A percentile compares a stretch with the other conserved stretches of the same genome.
Conservation (phyloP, 352 stramenopile species). For the Peronospora belbahrii region DNA sequence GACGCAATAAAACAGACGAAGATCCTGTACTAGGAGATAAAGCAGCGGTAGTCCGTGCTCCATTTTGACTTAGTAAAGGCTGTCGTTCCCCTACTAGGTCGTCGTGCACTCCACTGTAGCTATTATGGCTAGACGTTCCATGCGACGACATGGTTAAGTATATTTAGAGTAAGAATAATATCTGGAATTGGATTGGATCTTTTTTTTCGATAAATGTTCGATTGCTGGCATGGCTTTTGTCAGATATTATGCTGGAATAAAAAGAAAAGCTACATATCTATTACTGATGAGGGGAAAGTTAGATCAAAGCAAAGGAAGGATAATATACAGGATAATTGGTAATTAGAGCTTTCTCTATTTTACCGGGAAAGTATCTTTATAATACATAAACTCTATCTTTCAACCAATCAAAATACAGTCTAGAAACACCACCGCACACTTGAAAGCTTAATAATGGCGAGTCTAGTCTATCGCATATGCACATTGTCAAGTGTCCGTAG, state of each 20-base stretch:
- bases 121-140: conserved; percentile 22
- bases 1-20: conserved; percentile 29
- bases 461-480: conserved; percentile 2
- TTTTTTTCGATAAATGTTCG: too few relatives aligned
- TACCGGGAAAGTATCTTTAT: too few relatives aligned
- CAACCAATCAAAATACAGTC: conserved; percentile 2
- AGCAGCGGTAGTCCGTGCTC: conserved; percentile 25
- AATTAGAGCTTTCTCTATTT: too few relatives aligned
- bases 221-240: too few relatives aligned
- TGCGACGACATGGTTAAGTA: too few relatives aligned
- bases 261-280: too few relatives aligned
- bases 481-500: neutral
- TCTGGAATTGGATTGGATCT: too few relatives aligned
- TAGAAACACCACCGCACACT: conserved; percentile 5
- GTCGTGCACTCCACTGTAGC: conserved; percentile 9
- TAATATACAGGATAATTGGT: too few relatives aligned
- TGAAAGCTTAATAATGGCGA: conserved; percentile 9
- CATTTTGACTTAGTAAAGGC: conserved; percentile 27
- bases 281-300: too few relatives aligned
- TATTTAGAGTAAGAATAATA: too few relatives aligned
- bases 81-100: conserved; percentile 32
- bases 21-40: conserved; percentile 45
- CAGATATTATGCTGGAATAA: too few relatives aligned
- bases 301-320: too few relatives aligned
- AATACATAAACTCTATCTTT: neutral